Evolutionary conservation across 106 monocot genomes (phyloP).

Genomic region (Iris macrosiphon): DNA sequence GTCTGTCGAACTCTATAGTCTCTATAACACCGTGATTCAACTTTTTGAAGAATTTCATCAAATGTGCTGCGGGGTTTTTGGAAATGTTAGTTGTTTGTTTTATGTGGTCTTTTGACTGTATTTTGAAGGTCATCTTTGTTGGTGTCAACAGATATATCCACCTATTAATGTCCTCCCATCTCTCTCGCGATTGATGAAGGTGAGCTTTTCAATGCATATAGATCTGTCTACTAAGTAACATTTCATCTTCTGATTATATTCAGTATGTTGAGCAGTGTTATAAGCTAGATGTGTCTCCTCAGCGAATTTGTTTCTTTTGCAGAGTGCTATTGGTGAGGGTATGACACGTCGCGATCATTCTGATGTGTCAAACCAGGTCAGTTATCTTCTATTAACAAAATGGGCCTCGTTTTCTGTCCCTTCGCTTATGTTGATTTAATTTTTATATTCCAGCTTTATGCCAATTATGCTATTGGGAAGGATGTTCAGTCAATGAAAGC

Average conservation of each 20-base stretch:
- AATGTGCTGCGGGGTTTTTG: too few species aligned
- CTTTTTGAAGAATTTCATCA: too few species aligned
- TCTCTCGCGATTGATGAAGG: slow-evolving; percentile 73
- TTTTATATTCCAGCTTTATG: slow-evolving; percentile 59
- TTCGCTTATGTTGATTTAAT: neutral
- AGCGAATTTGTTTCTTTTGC: slow-evolving; percentile 11
- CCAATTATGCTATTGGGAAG: slow-evolving; percentile 97
- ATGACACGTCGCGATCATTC: slow-evolving; percentile 96
- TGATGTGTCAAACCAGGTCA: slow-evolving; percentile 93
- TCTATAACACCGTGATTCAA: too few species aligned
- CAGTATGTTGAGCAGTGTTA: neutral
- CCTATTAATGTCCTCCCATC: slow-evolving; percentile 77
- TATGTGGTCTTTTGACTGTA: neutral
- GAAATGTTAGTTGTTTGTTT: neutral
- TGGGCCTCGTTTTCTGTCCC: neutral
- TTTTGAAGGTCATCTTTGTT: neutral
- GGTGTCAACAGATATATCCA: slow-evolving; percentile 40
- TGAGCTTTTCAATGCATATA: slow-evolving; percentile 6
- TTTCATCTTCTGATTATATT: neutral
- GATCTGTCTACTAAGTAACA: neutral
- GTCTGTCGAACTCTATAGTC: too few species aligned
- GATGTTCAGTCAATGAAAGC: slow-evolving; percentile 98
- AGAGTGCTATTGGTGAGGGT: slow-evolving; percentile 99
- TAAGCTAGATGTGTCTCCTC: too few species aligned
- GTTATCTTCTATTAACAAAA: neutral